Evolutionary conservation across 805 yeast species (phyloP).

Genomic region (Saccharomycopsis sp.): DNA sequence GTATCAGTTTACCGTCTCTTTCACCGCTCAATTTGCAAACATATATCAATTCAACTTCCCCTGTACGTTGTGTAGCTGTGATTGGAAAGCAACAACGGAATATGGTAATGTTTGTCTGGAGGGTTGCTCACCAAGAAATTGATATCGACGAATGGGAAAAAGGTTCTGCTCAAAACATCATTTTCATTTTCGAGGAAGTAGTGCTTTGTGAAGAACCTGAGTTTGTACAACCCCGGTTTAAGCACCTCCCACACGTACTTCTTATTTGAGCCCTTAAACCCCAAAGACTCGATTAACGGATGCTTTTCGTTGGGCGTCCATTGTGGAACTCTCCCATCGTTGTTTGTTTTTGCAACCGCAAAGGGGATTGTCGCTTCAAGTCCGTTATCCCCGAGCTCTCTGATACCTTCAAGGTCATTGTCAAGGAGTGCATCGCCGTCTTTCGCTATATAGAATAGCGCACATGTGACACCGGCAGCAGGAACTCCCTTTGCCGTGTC

Average conservation of each 20-base stretch:
- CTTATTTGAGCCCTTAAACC: constrained; percentile 28
- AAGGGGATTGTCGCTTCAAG: constrained; percentile 39
- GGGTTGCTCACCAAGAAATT: constrained; percentile 59
- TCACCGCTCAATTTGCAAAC: neutral
- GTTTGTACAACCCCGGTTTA: constrained; percentile 62
- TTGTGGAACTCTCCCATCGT: constrained; percentile 69
- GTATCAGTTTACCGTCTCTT: neutral
- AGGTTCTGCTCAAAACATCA: constrained; percentile 38
- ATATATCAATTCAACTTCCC: constrained; percentile 47
- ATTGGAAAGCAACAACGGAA: constrained; percentile 77
- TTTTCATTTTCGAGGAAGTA: constrained; percentile 40
- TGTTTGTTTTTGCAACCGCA: constrained; percentile 64
- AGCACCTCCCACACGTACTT: constrained; percentile 38
- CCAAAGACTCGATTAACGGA: constrained; percentile 25
- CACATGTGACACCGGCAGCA: constrained; percentile 68
- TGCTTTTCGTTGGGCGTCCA: constrained; percentile 45
- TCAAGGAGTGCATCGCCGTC: constrained; percentile 17
- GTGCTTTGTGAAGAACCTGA: constrained; percentile 67
- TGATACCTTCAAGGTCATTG: neutral
- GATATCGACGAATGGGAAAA: constrained; percentile 86
- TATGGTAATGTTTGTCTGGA: constrained; percentile 79
- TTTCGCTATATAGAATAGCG: constrained; percentile 35
- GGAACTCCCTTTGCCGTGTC: constrained; percentile 84
- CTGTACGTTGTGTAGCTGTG: constrained; percentile 88
- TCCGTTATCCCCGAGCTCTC: constrained; percentile 21